These are phyloP conservation scores for Fonsecaea pedrosoi DNA, from an alignment of 2,329 filamentous ascomycete species.

Conservation along the genomic window DNA sequence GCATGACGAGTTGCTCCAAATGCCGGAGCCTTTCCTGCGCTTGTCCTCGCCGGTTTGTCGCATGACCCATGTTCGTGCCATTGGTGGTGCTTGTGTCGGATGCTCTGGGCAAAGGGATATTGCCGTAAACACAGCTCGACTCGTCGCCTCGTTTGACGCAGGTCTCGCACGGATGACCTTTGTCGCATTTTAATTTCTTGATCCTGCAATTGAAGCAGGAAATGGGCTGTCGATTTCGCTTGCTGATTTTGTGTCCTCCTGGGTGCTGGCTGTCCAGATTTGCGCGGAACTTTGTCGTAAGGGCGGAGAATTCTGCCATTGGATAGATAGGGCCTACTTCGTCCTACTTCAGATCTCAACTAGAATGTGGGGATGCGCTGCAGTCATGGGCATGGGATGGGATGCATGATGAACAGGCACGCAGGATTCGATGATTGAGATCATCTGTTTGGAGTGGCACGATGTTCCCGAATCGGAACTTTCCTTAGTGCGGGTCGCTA, in stretches of 20 bases:
- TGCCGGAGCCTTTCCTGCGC: slow-evolving; percentile 37
- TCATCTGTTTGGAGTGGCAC: background rate
- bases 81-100: slow-evolving; percentile 10
- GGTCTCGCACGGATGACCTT: slow-evolving; percentile 50
- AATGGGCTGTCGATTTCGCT: slow-evolving; percentile 87
- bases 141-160: slow-evolving; percentile 77
- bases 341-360: background rate
- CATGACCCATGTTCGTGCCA: background rate
- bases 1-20: slow-evolving; percentile 39
- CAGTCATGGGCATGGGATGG: background rate
- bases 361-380: background rate
- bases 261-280: slow-evolving; percentile 68
- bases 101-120: slow-evolving; percentile 35
- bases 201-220: slow-evolving; percentile 55
- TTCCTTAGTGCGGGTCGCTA: background rate
- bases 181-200: slow-evolving; percentile 53
- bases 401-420: background rate
- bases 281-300: slow-evolving; percentile 50
- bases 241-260: slow-evolving; percentile 64
- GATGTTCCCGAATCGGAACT: background rate
- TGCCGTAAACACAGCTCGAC: slow-evolving; percentile 81
- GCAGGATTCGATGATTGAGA: background rate
- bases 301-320: slow-evolving; percentile 35
- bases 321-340: background rate
- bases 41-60: slow-evolving; percentile 20